Conservation (phyloP, 345 rosid genomes). For the Rhodomyrtus tomentosa region DNA sequence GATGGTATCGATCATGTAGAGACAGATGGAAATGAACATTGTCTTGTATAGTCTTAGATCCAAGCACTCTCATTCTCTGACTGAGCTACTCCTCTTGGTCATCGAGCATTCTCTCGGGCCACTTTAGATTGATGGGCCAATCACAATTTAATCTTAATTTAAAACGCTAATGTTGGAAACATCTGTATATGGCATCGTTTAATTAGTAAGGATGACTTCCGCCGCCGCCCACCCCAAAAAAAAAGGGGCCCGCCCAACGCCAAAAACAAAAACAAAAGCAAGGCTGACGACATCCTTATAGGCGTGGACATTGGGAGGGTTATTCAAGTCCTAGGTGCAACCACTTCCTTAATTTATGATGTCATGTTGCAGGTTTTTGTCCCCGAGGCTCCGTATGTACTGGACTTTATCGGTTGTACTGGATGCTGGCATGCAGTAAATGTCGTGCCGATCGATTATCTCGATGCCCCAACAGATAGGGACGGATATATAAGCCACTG, state of each 20-base stretch:
- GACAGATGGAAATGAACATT: background rate
- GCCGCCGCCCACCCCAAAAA: no score
- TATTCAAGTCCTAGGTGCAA: no score
- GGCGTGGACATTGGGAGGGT: background rate
- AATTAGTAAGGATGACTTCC: no score
- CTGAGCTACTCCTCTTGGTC: background rate
- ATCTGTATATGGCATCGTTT: no score
- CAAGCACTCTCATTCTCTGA: background rate
- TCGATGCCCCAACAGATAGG: slow-evolving; percentile 59
- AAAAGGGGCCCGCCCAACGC: no score
- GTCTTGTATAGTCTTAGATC: background rate
- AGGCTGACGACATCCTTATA: no score
- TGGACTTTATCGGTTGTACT: slow-evolving; percentile 37
- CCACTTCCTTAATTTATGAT: background rate
- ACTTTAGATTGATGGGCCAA: background rate
- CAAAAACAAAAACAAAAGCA: no score
- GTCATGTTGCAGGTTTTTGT: slow-evolving; percentile 48
- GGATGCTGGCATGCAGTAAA: slow-evolving; percentile 46
- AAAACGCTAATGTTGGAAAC: no score
- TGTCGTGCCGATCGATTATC: slow-evolving; percentile 75
- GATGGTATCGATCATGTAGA: background rate
- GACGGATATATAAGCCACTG: background rate
- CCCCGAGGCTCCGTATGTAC: slow-evolving; percentile 39
- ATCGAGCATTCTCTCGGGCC: background rate
- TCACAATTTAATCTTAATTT: background rate